A percentile compares a stretch with the other conserved stretches of the same genome.
phyloP scores from a whole-genome alignment of 352 stramenopile species.

The Phytopythium sindhum region DNA sequence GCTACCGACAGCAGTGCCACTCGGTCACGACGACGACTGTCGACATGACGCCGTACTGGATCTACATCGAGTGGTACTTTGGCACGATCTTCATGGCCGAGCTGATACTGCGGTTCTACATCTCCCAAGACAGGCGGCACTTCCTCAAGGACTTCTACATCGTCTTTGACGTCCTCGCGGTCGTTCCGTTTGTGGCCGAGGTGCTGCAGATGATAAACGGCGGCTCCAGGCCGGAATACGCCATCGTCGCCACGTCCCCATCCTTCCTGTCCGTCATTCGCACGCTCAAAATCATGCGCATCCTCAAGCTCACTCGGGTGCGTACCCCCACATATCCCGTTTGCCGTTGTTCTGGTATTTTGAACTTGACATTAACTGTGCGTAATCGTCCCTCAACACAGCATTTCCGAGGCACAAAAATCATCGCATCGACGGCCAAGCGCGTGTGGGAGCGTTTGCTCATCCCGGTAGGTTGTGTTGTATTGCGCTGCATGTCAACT shows the following conservation, averaged over 20 bases:
- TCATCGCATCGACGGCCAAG: constrained; percentile 56
- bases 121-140: constrained; percentile 24
- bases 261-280: constrained; percentile 67
- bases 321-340: not conserved
- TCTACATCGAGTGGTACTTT: constrained; percentile 74
- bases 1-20: constrained; percentile 47
- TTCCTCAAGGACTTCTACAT: constrained; percentile 64
- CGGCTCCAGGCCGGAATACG: constrained; percentile 40
- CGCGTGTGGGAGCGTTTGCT: constrained; percentile 52
- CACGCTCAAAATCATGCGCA: constrained; percentile 68
- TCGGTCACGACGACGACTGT: constrained; percentile 25
- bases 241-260: constrained; percentile 56
- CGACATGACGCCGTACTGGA: constrained; percentile 73
- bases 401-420: constrained; percentile 65
- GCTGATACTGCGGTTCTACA: constrained; percentile 53
- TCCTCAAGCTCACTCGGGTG: constrained; percentile 68
- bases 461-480: constrained; percentile 38
- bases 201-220: constrained; percentile 24
- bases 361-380: not conserved
- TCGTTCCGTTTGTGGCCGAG: constrained; percentile 65
- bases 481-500: not conserved
- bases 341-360: not conserved
- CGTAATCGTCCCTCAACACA: constrained; percentile 9
- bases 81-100: constrained; percentile 55
- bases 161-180: constrained; percentile 57